Conservation (phyloP, 2,329 filamentous ascomycete genomes). For the Claviceps purpurea region DNA sequence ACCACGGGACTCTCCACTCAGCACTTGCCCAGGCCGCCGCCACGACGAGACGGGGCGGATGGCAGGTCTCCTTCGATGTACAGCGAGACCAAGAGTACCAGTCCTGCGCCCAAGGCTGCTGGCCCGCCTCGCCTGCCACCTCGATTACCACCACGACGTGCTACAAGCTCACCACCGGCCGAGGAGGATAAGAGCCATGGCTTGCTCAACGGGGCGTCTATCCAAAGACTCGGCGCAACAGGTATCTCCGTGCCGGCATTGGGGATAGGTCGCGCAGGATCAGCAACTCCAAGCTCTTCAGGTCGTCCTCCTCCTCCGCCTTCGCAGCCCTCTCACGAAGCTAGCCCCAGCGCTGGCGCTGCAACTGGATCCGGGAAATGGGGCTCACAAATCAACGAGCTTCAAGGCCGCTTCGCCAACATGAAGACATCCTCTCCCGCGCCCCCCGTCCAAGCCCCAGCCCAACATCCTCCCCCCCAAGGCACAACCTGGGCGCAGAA, state of each 20-base stretch:
- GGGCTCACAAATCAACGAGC: slow-evolving; percentile 42
- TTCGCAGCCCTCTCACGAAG: slow-evolving; percentile 1
- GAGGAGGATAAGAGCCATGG: neutral
- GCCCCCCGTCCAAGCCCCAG: slow-evolving; percentile 9
- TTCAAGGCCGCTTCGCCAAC: slow-evolving; percentile 54
- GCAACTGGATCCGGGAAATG: slow-evolving; percentile 7
- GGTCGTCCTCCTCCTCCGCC: slow-evolving; percentile 11
- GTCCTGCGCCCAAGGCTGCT: slow-evolving; percentile 16
- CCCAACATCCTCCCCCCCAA: slow-evolving; percentile 19
- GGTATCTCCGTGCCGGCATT: slow-evolving; percentile 69
- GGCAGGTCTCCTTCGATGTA: slow-evolving; percentile 18
- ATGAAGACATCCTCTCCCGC: slow-evolving; percentile 26
- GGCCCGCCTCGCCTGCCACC: slow-evolving; percentile 41
- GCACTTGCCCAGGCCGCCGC: slow-evolving; percentile 58
- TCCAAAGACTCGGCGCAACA: slow-evolving; percentile 53
- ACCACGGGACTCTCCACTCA: slow-evolving; percentile 58
- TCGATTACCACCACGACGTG: slow-evolving; percentile 16
- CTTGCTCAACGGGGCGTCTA: slow-evolving; percentile 40
- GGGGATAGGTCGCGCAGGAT: slow-evolving; percentile 45
- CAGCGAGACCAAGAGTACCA: slow-evolving; percentile 10
- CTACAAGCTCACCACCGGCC: slow-evolving; percentile 7
- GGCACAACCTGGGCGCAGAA: slow-evolving; percentile 54
- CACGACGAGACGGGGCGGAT: slow-evolving; percentile 31
- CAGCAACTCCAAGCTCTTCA: slow-evolving; percentile 15
- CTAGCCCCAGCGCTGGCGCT: slow-evolving; percentile 11